phyloP scores from a whole-genome alignment of 2,329 filamentous ascomycete genomes.

The Colletotrichum sp. region DNA sequence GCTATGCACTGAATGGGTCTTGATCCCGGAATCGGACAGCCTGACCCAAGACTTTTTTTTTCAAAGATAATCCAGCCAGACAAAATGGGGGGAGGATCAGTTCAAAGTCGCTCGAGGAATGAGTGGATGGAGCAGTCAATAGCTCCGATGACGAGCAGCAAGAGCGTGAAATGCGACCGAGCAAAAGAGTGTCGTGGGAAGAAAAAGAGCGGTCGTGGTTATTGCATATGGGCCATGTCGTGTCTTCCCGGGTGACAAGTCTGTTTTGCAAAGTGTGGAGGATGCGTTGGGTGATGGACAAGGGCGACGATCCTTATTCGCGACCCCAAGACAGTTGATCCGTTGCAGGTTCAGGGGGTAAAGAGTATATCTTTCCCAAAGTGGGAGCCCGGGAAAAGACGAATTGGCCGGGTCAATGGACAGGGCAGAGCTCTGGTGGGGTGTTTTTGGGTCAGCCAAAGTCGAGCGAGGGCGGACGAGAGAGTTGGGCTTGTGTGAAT shows the following conservation, averaged over 20 bases:
- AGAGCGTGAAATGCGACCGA: constrained; percentile 2
- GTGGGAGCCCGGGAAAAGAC: not conserved
- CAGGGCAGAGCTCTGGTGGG: not conserved
- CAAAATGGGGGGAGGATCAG: not conserved
- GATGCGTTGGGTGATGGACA: constrained; percentile 8
- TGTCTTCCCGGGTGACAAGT: constrained; percentile 10
- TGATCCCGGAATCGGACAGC: not conserved
- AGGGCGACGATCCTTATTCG: constrained; percentile 22
- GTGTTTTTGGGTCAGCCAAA: not conserved
- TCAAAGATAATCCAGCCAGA: not conserved
- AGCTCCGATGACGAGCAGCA: constrained; percentile 1
- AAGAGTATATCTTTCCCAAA: not conserved
- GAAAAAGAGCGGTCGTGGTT: constrained; percentile 10
- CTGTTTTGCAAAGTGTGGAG: constrained; percentile 7
- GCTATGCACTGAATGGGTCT: constrained; percentile 6
- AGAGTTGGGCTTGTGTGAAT: not conserved
- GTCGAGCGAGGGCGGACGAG: not conserved
- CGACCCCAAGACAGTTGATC: constrained; percentile 18
- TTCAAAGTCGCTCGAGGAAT: not conserved
- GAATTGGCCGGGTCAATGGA: not conserved
- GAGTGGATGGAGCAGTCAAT: not conserved
- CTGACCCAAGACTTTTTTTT: not conserved
- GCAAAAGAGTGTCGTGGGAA: not conserved
- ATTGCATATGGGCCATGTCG: constrained; percentile 20
- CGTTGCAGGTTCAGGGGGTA: constrained; percentile 10